Base-by-base conservation (phyloP, 192 early-diverging fungal species). In the Backusella psychrophila region DNA sequence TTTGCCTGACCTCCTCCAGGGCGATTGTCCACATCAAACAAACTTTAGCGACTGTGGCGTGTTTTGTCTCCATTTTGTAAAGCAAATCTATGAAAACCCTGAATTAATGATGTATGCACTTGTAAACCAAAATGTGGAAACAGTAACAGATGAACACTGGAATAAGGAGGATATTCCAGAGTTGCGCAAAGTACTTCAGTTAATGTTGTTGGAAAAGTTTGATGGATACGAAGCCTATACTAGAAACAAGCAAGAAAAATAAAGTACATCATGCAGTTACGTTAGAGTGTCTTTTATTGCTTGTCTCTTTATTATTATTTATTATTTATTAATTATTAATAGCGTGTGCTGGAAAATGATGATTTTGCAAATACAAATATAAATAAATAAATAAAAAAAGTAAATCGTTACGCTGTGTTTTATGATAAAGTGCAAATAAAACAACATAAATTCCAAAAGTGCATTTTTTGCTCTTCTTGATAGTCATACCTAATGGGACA, bases 21-120 rank as follows among this genome's bases (percentile, higher is more conserved):
- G 23, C 3, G 29, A 46, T 5, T 71, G 70, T 49, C 70, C 70
- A 31, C 35, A 17, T 19, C 70, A 71, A 71, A 44, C n/a, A 14
- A 71, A 71, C 14, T 46, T 71, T 19, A 41, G 26, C 6, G 70
- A 71, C 6, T 71, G 70, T 17, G 70, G 70, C 5, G 29, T 71
- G 2, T 71, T 71, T 6, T 49, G 39, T 8, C 23, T 71, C 7
- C 44, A 71, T 8, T 71, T 41, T 14, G 33, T 49, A 29, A 29
- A 71, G 9, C 41, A 44, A 31, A 31, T 71, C 23, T 71, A 71
- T 6, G 4, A 49, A 49, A 11, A 35, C 11, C 8, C 39, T 29
- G 70, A 33, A 49, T 15, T 23, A 7, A 44, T 71, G 41, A 26
- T 49, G 70, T 17, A 49, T 31, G 21, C 42, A 7, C 44, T 71